These are phyloP conservation scores for Phallus indusiatus DNA, from an alignment of 768 basidiomycete species.

Conservation along the genomic window DNA sequence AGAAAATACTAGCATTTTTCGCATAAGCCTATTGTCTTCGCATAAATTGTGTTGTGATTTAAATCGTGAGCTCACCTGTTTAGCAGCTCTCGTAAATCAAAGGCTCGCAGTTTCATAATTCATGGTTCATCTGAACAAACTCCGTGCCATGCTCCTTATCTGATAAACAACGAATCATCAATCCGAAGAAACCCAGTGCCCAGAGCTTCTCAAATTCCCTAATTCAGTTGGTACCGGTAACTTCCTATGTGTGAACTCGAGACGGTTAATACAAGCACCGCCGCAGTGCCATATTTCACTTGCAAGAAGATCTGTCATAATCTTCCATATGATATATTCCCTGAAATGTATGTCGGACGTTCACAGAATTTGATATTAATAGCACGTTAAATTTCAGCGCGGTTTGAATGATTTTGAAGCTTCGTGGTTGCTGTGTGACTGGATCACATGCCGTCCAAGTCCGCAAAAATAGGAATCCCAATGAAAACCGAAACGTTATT, in stretches of 20 bases:
- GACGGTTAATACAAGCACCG: background rate
- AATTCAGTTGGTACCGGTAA: background rate
- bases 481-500: background rate
- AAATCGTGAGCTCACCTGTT: background rate
- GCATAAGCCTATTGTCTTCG: too few species aligned
- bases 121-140: too few species aligned
- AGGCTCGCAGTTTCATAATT: background rate
- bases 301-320: background rate
- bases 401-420: background rate
- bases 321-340: background rate
- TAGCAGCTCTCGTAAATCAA: background rate
- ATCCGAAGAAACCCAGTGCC: background rate
- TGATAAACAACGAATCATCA: too few species aligned
- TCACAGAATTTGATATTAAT: background rate
- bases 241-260: background rate
- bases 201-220: background rate
- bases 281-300: background rate
- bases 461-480: background rate
- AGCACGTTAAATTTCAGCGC: background rate
- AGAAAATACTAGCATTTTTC: too few species aligned
- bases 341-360: background rate
- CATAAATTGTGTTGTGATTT: too few species aligned
- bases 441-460: background rate
- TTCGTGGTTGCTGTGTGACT: background rate
- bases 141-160: too few species aligned